A percentile compares a stretch with the other conserved stretches of the same genome.
phyloP scores from a whole-genome alignment of 495 filamentous ascomycete genomes.

The Penicillium coffeae region DNA sequence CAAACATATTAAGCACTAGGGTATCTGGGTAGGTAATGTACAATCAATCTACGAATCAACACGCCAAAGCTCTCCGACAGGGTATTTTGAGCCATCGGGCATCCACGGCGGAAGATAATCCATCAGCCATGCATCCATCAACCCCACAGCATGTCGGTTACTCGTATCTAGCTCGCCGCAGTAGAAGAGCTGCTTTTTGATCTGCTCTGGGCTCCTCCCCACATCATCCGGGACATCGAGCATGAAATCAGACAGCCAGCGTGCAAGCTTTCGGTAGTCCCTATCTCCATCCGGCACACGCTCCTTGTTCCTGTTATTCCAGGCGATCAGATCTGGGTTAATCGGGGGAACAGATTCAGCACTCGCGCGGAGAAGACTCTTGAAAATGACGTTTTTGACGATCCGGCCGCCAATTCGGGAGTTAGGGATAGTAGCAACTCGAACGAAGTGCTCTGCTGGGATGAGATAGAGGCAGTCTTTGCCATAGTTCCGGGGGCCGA shows the following conservation, averaged over 20 bases:
- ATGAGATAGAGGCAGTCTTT: constrained; percentile 18
- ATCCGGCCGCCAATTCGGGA: no score
- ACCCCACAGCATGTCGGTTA: background rate
- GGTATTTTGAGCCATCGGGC: background rate
- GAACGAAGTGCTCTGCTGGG: constrained; percentile 29
- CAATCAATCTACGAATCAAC: no score
- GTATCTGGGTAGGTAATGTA: no score
- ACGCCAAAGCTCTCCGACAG: background rate
- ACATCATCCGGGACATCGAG: constrained; percentile 25
- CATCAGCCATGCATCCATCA: background rate
- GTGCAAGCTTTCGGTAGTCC: constrained; percentile 17
- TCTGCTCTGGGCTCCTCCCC: constrained; percentile 10
- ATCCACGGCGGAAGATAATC: background rate
- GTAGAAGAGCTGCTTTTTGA: constrained; percentile 22
- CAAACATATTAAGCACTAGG: no score
- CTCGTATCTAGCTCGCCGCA: constrained; percentile 23
- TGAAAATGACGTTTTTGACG: constrained; percentile 27
- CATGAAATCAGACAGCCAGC: constrained; percentile 38
- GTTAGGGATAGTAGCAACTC: constrained; percentile 21
- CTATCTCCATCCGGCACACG: background rate
- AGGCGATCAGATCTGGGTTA: constrained; percentile 31
- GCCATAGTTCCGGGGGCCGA: background rate
- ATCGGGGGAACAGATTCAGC: constrained; percentile 38
- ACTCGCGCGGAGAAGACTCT: constrained; percentile 33
- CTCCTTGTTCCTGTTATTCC: constrained; percentile 27